A percentile compares a stretch with the other conserved stretches of the same genome.
Conservation (phyloP, 768 basidiomycete genomes). For the Trametes cinnabarina region DNA sequence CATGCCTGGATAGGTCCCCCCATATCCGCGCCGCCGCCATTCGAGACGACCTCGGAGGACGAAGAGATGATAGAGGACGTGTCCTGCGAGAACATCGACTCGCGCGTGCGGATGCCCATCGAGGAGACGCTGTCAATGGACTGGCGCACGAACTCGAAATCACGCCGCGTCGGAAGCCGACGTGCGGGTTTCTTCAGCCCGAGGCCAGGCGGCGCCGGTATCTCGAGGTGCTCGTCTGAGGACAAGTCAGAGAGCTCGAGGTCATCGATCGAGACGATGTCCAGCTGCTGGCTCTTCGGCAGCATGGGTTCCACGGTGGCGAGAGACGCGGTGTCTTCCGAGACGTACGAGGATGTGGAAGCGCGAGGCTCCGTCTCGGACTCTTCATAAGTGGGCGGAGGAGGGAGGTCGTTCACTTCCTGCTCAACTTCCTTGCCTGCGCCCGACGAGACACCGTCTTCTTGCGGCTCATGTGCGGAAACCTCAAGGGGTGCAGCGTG, state of each 20-base stretch:
- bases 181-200: conserved; percentile 55
- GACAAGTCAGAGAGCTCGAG: conserved; percentile 78
- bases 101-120: conserved; percentile 67
- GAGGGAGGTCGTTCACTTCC: background rate
- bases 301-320: background rate
- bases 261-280: conserved; percentile 77
- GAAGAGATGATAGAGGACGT: conserved; percentile 40
- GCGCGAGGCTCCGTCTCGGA: conserved; percentile 4
- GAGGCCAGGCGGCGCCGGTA: conserved; percentile 40
- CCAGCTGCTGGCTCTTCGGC: conserved; percentile 43
- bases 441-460: conserved; percentile 8
- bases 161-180: conserved; percentile 69
- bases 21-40: conserved; percentile 32
- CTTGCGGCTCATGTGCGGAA: conserved; percentile 9
- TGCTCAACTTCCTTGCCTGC: background rate
- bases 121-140: conserved; percentile 68
- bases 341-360: conserved; percentile 14
- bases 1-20: conserved; percentile 66
- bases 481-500: conserved; percentile 1
- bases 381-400: conserved; percentile 14
- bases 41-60: conserved; percentile 19
- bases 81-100: conserved; percentile 53
- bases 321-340: conserved; percentile 1
- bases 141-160: conserved; percentile 78
- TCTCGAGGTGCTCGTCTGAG: conserved; percentile 46